phyloP scores from a whole-genome alignment of 306 rosid genomes.

The Vigna angularis region DNA sequence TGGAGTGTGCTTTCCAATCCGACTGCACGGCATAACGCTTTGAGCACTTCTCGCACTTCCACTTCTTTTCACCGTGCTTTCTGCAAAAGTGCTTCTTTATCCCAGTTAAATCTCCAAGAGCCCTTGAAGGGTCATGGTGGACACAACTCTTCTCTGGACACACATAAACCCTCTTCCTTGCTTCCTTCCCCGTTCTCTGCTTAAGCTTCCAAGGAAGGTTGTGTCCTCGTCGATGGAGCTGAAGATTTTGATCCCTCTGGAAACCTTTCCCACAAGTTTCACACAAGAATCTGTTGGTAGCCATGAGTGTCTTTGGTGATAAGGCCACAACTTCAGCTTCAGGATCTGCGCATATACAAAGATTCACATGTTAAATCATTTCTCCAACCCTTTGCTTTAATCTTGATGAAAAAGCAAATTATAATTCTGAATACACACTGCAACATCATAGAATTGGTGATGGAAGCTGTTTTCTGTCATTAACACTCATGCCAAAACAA shows the following conservation, averaged over 20 bases:
- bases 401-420: constrained; percentile 16
- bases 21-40: constrained; percentile 93
- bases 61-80: constrained; percentile 93
- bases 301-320: constrained; percentile 88
- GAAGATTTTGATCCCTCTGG: constrained; percentile 91
- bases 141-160: constrained; percentile 89
- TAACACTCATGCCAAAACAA: background rate
- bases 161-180: constrained; percentile 78
- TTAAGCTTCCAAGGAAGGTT: constrained; percentile 95
- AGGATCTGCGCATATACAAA: constrained; percentile 65
- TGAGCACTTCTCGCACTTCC: constrained; percentile 93
- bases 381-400: background rate
- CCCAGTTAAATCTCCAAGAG: constrained; percentile 90
- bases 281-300: constrained; percentile 84
- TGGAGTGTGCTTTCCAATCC: constrained; percentile 91
- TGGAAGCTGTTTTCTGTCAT: background rate
- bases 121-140: constrained; percentile 80
- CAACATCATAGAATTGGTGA: background rate
- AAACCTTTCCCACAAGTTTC: constrained; percentile 91
- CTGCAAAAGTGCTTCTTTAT: constrained; percentile 94
- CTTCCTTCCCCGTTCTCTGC: constrained; percentile 77
- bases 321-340: constrained; percentile 90
- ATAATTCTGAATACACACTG: constrained; percentile 41
- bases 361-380: constrained; percentile 1
- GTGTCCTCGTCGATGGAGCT: constrained; percentile 85